A percentile compares a stretch with the other conserved stretches of the same genome.
These are phyloP conservation scores for Ogataea siamensis DNA, from an alignment of 805 yeast species.

Conservation along the genomic window DNA sequence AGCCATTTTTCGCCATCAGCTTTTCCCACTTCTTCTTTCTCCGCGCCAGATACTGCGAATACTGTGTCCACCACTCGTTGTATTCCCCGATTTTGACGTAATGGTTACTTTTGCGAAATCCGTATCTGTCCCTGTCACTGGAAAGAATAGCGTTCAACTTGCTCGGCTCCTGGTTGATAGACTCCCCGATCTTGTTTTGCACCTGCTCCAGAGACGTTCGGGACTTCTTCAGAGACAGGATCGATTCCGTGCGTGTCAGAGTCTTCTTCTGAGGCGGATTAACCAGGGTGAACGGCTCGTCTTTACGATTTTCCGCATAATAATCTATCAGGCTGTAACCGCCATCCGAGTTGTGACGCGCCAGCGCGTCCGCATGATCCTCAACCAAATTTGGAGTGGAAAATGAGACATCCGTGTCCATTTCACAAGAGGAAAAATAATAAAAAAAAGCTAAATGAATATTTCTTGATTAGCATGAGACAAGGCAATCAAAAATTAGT, in stretches of 20 bases:
- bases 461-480: not conserved
- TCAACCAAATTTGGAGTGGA: conserved; percentile 12
- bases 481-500: conserved; percentile 10
- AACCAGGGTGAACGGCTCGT: conserved; percentile 10
- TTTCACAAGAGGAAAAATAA: conserved; percentile 3
- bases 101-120: conserved; percentile 69
- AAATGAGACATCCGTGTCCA: conserved; percentile 12
- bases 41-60: conserved; percentile 58
- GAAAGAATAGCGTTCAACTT: conserved; percentile 16
- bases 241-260: conserved; percentile 26
- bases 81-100: conserved; percentile 55
- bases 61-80: conserved; percentile 72
- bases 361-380: not conserved
- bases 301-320: conserved; percentile 15
- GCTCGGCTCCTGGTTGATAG: conserved; percentile 15
- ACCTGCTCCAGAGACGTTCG: conserved; percentile 25
- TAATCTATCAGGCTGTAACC: conserved; percentile 23
- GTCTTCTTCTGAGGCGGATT: conserved; percentile 7
- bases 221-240: conserved; percentile 24
- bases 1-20: conserved; percentile 66
- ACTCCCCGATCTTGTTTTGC: conserved; percentile 23
- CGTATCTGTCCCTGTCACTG: conserved; percentile 69
- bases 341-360: conserved; percentile 18
- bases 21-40: conserved; percentile 76
- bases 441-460: conserved; percentile 1